A percentile compares a stretch with the other conserved stretches of the same genome.
phyloP scores from a whole-genome alignment of 495 filamentous ascomycete species.

The Penicillium tannophilum region DNA sequence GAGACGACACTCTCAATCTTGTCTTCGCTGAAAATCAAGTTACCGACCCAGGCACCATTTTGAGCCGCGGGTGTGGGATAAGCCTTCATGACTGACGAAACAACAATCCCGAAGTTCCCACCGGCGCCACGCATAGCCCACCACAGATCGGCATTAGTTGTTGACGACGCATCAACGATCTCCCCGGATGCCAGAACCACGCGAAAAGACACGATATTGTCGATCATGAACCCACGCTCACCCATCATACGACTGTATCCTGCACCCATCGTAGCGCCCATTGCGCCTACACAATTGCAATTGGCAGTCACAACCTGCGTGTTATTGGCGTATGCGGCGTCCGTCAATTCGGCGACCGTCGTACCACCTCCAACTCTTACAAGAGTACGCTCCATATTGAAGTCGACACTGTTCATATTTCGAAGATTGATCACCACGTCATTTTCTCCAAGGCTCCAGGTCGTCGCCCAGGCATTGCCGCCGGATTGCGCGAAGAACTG shows the following conservation, averaged over 20 bases:
- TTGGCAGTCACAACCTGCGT: background rate
- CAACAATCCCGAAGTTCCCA: constrained; percentile 40
- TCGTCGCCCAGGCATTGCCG: background rate
- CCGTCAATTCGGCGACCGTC: background rate
- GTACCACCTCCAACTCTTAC: background rate
- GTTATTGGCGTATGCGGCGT: background rate
- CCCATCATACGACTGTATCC: constrained; percentile 52
- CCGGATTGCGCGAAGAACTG: background rate
- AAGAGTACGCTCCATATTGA: background rate
- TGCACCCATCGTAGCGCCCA: constrained; percentile 54
- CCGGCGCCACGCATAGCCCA: constrained; percentile 49
- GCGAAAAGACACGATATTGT: constrained; percentile 46
- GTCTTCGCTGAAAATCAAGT: constrained; percentile 37
- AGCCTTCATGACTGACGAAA: constrained; percentile 39
- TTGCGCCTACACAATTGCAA: constrained; percentile 6
- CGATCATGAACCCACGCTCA: constrained; percentile 46
- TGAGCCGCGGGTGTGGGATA: constrained; percentile 23
- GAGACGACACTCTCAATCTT: background rate
- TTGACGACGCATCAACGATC: constrained; percentile 30
- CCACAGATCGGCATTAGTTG: constrained; percentile 39
- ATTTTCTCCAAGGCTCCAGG: background rate
- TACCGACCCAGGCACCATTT: constrained; percentile 41
- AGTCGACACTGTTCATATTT: background rate
- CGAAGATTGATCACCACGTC: background rate
- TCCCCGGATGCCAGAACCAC: constrained; percentile 51